A percentile compares a stretch with the other conserved stretches of the same genome.
These are phyloP conservation scores for Rhizophagus sp. DNA, from an alignment of 192 early-diverging fungal species.

Conservation along the genomic window DNA sequence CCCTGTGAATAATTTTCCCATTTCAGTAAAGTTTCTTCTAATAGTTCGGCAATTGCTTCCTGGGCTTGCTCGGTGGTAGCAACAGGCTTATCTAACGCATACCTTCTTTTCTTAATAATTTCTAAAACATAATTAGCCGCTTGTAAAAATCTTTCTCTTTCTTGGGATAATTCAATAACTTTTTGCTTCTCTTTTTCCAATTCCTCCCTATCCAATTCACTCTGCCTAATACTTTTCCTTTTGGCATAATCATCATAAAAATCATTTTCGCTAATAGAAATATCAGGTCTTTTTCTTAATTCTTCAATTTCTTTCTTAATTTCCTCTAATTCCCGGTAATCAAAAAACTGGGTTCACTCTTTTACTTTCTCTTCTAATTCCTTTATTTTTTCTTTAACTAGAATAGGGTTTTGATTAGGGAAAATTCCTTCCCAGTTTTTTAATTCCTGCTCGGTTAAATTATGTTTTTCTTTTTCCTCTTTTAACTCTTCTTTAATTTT, in stretches of 20 bases:
- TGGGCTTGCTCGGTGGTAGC: conserved; percentile 2
- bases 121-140: background rate
- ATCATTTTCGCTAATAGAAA: conserved; percentile 1
- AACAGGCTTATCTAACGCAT: background rate
- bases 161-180: background rate
- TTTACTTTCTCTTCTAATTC: background rate
- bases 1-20: background rate
- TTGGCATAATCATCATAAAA: conserved; percentile 16
- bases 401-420: too few species aligned
- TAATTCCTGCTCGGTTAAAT: background rate
- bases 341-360: background rate
- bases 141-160: background rate
- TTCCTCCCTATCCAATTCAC: conserved; percentile 19
- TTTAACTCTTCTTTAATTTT: background rate
- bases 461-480: background rate
- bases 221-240: background rate
- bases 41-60: conserved; percentile 13
- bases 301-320: background rate
- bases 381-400: too few species aligned
- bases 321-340: background rate
- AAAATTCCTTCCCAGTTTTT: background rate
- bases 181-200: background rate
- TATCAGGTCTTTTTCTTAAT: conserved; percentile 20
- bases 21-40: background rate
- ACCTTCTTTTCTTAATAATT: background rate